Evolutionary conservation across 768 basidiomycete species (phyloP).

Genomic region (Pleurotus salmoneostramineus): DNA sequence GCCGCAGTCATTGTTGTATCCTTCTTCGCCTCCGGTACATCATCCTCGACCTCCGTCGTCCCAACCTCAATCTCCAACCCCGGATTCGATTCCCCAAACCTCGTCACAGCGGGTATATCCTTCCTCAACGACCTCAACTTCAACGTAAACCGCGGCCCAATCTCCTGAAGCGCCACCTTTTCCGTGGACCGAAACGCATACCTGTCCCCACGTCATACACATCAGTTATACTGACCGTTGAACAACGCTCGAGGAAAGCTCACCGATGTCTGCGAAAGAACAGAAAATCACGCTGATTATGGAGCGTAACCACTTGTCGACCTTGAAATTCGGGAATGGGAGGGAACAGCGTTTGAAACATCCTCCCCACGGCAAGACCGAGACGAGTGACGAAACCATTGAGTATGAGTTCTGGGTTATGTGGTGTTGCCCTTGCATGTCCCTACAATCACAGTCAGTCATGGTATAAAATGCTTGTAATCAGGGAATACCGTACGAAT

Average conservation of each 20-base stretch:
- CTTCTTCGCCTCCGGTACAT: constrained; percentile 16
- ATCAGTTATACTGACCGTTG: not conserved
- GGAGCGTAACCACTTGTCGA: constrained; percentile 93
- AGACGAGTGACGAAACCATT: constrained; percentile 93
- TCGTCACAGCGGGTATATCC: constrained; percentile 78
- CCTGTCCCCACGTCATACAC: constrained; percentile 29
- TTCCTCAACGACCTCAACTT: constrained; percentile 89
- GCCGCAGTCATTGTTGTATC: too few relatives aligned
- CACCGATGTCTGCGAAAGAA: constrained; percentile 96
- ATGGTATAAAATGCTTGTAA: not conserved
- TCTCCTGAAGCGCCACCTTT: constrained; percentile 92
- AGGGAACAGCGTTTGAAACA: constrained; percentile 97
- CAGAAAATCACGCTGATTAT: constrained; percentile 96
- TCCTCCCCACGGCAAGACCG: constrained; percentile 88
- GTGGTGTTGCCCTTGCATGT: constrained; percentile 88
- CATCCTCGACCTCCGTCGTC: too few relatives aligned
- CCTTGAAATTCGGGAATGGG: constrained; percentile 94
- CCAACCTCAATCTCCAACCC: constrained; percentile 51
- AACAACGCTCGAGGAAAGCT: constrained; percentile 18
- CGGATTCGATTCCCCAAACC: constrained; percentile 59
- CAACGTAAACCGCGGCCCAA: constrained; percentile 94
- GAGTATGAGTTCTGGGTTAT: constrained; percentile 91
- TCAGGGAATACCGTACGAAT: constrained; percentile 61
- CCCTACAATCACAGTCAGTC: constrained; percentile 44
- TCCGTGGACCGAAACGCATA: constrained; percentile 92